A percentile compares a stretch with the other conserved stretches of the same genome.
Evolutionary conservation across 306 rosid species (phyloP).

Genomic region (Dalbergia cochinchinensis): DNA sequence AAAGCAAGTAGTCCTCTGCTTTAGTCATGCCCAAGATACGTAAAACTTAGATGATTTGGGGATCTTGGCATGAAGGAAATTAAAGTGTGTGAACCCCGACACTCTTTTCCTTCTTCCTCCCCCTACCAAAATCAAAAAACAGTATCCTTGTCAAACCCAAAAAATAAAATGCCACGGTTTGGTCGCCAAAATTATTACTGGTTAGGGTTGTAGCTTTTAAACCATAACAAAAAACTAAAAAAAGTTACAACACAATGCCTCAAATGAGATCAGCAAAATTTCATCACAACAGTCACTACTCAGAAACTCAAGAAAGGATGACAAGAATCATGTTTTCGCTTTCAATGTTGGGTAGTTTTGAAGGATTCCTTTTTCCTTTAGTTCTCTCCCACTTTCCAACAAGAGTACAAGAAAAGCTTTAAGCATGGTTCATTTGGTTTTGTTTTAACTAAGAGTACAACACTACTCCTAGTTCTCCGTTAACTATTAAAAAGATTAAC

Average conservation of each 20-base stretch:
- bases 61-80: slow-evolving; percentile 40
- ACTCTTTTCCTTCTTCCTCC: background rate
- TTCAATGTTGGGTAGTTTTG: background rate
- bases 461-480: background rate
- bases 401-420: slow-evolving; percentile 2
- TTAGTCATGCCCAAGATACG: slow-evolving; percentile 33
- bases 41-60: background rate
- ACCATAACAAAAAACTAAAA: background rate
- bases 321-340: slow-evolving; percentile 1
- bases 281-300: background rate
- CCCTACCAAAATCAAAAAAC: background rate
- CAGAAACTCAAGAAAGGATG: slow-evolving; percentile 17
- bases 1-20: slow-evolving; percentile 31
- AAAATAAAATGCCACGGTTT: slow-evolving; percentile 8
- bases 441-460: background rate
- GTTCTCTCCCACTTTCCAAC: slow-evolving; percentile 23
- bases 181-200: background rate
- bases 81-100: slow-evolving; percentile 44
- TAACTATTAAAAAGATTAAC: slow-evolving; percentile 16
- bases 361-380: background rate
- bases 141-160: background rate
- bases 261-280: slow-evolving; percentile 9
- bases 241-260: slow-evolving; percentile 7
- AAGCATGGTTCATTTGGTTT: slow-evolving; percentile 13
- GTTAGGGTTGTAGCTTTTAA: slow-evolving; percentile 37